Evolutionary conservation across 73 alveolate genomes (phyloP), one percentile per base, ranked within the genome.

Genomic region (Blepharisma japonicum): DNA sequence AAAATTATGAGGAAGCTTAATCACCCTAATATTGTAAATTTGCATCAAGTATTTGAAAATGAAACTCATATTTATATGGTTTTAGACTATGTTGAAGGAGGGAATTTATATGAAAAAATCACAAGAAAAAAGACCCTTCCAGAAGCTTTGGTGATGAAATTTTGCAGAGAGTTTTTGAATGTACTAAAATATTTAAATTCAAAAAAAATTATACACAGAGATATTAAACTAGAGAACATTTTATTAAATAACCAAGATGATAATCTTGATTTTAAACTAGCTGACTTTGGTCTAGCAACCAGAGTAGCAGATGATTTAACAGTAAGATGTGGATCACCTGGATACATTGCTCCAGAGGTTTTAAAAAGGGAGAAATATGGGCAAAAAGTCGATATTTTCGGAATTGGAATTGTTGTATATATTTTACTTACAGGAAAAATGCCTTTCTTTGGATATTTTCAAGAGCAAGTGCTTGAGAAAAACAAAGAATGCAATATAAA

Each of bases 311-410:
- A n/a, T n/a, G n/a, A n/a, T n/a, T n/a, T n/a, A n/a, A 61, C 77
- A 18, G n/a, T n/a, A n/a, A 71, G 74, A 25, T 68, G 87, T 11
- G 95, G 95, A 4, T 84, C 95, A 50, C 77, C 90, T 11, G 95
- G 95, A 4, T 89, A 80, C 81, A 86, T 89, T 68, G 95, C 95
- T n/a, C 95, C 95, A 11, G 95, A 89, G 53, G 84, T 89, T 14
- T 78, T 89, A 18, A 81, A 85, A 80, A 81, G 83, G 47, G 71
- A 81, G 56, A 81, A 82, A 6, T 89, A 89, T 81, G 84, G 78
- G 80, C 55, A 54, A 71, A 71, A 83, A 51, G 78, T 89, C 39
- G 96, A 89, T 82, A 87, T 86, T 23, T 89, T 83, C 81, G 74
- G 89, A 9, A 77, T 89, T 11, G 96, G 96, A 27, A 80, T 89